A percentile compares a stretch with the other conserved stretches of the same genome.
Evolutionary conservation across 2,329 filamentous ascomycete genomes (phyloP).

Genomic region (Chaetomiaceae sp.): DNA sequence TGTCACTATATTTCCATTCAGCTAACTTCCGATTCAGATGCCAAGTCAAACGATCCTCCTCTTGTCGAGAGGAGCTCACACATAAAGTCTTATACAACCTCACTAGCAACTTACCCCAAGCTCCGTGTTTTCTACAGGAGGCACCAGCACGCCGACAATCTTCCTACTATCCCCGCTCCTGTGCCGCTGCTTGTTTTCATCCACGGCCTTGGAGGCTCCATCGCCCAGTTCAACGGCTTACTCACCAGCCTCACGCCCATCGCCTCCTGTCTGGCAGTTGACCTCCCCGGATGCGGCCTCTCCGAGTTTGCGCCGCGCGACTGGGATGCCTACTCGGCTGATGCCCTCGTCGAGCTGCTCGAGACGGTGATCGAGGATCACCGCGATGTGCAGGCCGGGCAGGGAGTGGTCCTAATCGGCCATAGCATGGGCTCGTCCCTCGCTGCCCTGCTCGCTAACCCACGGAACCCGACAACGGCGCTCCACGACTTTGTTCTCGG

Average conservation of each 20-base stretch:
- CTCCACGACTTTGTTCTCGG: slow-evolving; percentile 66
- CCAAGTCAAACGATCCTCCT: slow-evolving; percentile 65
- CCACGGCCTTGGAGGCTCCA: slow-evolving; percentile 88
- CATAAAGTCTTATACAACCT: slow-evolving; percentile 68
- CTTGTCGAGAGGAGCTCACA: slow-evolving; percentile 73
- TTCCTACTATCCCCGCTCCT: slow-evolving; percentile 67
- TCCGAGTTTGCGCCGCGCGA: slow-evolving; percentile 67
- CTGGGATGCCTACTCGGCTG: slow-evolving; percentile 75
- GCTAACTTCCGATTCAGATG: slow-evolving; percentile 26
- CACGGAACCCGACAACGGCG: slow-evolving; percentile 43
- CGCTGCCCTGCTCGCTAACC: slow-evolving; percentile 62
- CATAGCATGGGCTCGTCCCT: slow-evolving; percentile 90
- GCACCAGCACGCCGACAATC: slow-evolving; percentile 76
- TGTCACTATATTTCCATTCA: no score
- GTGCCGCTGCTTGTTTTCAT: slow-evolving; percentile 86
- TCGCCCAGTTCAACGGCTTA: slow-evolving; percentile 80
- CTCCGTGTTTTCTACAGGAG: slow-evolving; percentile 79
- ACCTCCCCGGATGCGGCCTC: slow-evolving; percentile 83
- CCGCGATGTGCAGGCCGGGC: slow-evolving; percentile 58
- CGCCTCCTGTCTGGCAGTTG: slow-evolving; percentile 80
- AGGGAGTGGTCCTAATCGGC: slow-evolving; percentile 74
- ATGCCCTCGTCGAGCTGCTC: slow-evolving; percentile 71
- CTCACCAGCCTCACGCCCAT: slow-evolving; percentile 77
- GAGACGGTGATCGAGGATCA: slow-evolving; percentile 70
- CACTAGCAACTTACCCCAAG: slow-evolving; percentile 63